A percentile compares a stretch with the other conserved stretches of the same genome.
Evolutionary conservation across 495 filamentous ascomycete species (phyloP).

Genomic region (Usnea hakonensis): DNA sequence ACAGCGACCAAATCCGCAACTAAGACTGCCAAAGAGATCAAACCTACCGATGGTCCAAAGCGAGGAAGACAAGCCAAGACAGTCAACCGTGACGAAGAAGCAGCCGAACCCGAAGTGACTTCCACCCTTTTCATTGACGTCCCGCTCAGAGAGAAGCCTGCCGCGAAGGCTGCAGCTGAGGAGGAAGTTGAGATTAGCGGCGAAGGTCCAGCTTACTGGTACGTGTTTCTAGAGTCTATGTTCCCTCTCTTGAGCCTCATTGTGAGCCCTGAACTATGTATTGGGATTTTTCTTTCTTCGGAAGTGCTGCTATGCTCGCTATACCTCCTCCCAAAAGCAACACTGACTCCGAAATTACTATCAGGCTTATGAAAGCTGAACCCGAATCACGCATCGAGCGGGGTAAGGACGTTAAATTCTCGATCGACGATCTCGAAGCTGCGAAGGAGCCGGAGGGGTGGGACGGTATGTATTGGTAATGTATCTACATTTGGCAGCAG

Average conservation of each 20-base stretch:
- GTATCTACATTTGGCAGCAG: not conserved
- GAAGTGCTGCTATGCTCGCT: not conserved
- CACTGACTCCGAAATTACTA: conserved; percentile 25
- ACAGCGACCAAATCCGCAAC: conserved; percentile 11
- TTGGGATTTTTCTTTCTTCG: no score
- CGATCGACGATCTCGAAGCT: conserved; percentile 78
- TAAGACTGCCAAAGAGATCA: conserved; percentile 7
- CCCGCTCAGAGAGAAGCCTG: not conserved
- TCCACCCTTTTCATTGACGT: not conserved
- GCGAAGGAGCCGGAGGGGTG: conserved; percentile 66
- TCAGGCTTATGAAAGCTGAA: conserved; percentile 96
- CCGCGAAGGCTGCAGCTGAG: not conserved
- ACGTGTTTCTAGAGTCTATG: no score
- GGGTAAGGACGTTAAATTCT: conserved; percentile 81
- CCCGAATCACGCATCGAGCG: conserved; percentile 81
- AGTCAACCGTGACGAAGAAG: not conserved
- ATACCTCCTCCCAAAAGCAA: not conserved
- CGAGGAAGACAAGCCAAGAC: conserved; percentile 5
- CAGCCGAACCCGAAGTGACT: not conserved
- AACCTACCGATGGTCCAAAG: conserved; percentile 12
- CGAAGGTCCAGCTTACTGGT: conserved; percentile 14
- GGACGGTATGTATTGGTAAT: conserved; percentile 46
- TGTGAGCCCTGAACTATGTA: no score
- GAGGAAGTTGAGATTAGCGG: conserved; percentile 5
- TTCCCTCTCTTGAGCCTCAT: no score